phyloP scores from a whole-genome alignment of 345 rosid genomes.

The Anacardium occidentale region DNA sequence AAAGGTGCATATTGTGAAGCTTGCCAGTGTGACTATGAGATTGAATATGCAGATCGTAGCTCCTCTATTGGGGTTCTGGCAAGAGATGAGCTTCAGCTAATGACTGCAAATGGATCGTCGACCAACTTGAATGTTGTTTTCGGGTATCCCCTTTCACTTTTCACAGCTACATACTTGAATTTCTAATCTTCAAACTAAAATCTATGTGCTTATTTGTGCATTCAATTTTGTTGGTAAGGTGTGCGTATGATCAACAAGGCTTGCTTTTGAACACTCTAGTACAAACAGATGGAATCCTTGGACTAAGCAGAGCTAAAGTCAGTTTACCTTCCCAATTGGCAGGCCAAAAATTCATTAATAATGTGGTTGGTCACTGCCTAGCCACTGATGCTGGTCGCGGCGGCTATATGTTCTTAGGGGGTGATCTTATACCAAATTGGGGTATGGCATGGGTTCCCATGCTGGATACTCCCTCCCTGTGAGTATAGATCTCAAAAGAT shows the following conservation, averaged over 20 bases:
- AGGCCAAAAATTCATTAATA: constrained; percentile 68
- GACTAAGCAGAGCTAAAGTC: constrained; percentile 76
- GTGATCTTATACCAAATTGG: constrained; percentile 66
- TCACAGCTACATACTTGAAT: background rate
- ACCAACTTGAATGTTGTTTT: constrained; percentile 58
- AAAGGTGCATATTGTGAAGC: constrained; percentile 44
- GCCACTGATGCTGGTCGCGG: constrained; percentile 47
- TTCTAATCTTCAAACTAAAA: background rate
- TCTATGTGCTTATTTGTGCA: constrained; percentile 13
- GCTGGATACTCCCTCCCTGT: constrained; percentile 57
- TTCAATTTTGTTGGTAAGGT: constrained; percentile 45
- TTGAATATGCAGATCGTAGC: constrained; percentile 91
- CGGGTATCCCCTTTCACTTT: constrained; percentile 48
- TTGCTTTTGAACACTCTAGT: constrained; percentile 60
- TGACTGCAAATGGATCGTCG: constrained; percentile 61
- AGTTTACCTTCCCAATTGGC: constrained; percentile 96
- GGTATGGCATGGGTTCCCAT: constrained; percentile 87
- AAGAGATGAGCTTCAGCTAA: constrained; percentile 68
- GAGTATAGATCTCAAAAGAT: constrained; percentile 33
- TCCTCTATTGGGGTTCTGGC: constrained; percentile 90
- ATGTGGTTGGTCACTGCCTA: constrained; percentile 90
- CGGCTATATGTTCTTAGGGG: constrained; percentile 92
- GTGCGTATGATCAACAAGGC: constrained; percentile 98
- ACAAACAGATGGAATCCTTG: constrained; percentile 88
- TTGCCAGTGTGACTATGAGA: constrained; percentile 89